Conservation (phyloP, 2,329 filamentous ascomycete species). For the Ophiostoma novo-ulmi region DNA sequence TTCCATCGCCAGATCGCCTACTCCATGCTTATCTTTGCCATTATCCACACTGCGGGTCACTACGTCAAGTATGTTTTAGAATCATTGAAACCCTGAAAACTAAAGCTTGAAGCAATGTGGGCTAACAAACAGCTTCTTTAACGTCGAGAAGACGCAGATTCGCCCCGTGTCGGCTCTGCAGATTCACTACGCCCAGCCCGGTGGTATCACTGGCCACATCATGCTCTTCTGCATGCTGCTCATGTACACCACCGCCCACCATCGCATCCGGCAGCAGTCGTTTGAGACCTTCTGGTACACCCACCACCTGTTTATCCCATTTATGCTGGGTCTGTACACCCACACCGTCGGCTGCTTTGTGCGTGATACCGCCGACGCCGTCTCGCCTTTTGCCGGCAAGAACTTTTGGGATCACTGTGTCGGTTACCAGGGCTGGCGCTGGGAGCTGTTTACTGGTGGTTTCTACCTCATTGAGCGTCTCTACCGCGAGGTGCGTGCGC, state of each 20-base stretch:
- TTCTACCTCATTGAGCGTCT: constrained; percentile 84
- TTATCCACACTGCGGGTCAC: constrained; percentile 71
- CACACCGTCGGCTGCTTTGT: constrained; percentile 97
- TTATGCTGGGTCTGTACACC: constrained; percentile 88
- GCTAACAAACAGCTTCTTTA: constrained; percentile 67
- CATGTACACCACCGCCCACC: constrained; percentile 94
- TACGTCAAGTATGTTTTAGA: constrained; percentile 82
- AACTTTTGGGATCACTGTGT: constrained; percentile 89
- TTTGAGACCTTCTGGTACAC: constrained; percentile 99
- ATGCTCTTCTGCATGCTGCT: constrained; percentile 99
- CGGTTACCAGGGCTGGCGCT: constrained; percentile 94
- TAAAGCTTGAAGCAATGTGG: neutral
- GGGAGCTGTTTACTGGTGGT: constrained; percentile 82
- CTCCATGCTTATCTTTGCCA: constrained; percentile 74
- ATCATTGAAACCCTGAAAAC: neutral
- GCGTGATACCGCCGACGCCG: constrained; percentile 64
- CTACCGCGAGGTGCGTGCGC: constrained; percentile 82
- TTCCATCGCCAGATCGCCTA: constrained; percentile 96
- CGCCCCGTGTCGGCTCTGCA: constrained; percentile 75
- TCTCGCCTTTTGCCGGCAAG: constrained; percentile 78
- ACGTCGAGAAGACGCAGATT: constrained; percentile 80
- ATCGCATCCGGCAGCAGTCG: constrained; percentile 89
- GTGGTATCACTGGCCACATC: constrained; percentile 90
- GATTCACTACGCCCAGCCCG: constrained; percentile 85
- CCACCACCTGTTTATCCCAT: constrained; percentile 96